Evolutionary conservation across 2,329 filamentous ascomycete species (phyloP), one percentile per base, ranked within the genome.

Genomic region (Alternaria sp.): DNA sequence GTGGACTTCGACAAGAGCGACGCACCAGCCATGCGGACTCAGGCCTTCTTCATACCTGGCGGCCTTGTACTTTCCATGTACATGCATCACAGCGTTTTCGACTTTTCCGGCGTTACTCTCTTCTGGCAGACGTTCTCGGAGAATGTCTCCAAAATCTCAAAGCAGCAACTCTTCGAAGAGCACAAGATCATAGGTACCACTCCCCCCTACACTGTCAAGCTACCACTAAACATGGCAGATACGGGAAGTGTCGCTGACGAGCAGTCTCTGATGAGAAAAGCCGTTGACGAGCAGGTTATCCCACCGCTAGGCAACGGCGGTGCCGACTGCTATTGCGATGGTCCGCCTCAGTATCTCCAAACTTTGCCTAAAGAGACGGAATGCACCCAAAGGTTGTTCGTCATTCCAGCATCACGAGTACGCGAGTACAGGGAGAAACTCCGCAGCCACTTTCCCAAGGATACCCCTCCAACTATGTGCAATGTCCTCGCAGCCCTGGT

Each of bases 1-100:
- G 66, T 74, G 11, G 60, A 72, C 43, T 76, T 75, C 27, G 51
- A 62, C 3, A 54, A 64, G 12, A 69, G 65, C 54, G 61, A 71
- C 20, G 71, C 69, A 16, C 76, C 76, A 2, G 75, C 63, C 3
- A 71, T 78, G 65, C 67, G 71, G 30, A 56, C 73, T 1, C 73
- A 78, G 49, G 75, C 74, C 2, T 73, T 68, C 64, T 79, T 79
- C 60, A 74, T 78, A 22, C 72, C 74, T 3, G 75, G 75, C 14
- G 76, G 76, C 1, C 71, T 79, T 10, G 69, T 76, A 3, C 52
- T 79, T n/a, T 76, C 73, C 56, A 72, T 71, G 34, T 78, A 77
- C 57, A 66, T 70, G 50, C 74, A 77, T 25, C 76, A 79, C 57
- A 70, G 62, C 5, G 70, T 77, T 1, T 64, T 72, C 25, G 76